Conservation (phyloP, 1,139 yeast genomes). For the Kazachstania sp. region DNA sequence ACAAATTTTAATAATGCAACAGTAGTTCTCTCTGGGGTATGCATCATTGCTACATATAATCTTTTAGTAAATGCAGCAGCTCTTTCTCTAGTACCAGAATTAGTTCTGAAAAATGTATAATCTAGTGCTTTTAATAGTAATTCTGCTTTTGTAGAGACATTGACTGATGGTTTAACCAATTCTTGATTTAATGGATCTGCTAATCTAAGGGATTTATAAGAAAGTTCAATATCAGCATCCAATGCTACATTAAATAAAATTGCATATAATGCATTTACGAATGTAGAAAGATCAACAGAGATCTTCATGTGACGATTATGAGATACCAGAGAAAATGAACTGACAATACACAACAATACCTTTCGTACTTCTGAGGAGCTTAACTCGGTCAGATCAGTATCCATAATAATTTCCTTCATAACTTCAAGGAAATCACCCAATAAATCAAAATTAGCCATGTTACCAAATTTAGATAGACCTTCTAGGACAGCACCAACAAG, state of each 20-base stretch:
- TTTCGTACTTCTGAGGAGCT: slow-evolving; percentile 48
- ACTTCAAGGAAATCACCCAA: slow-evolving; percentile 90
- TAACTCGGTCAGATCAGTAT: slow-evolving; percentile 39
- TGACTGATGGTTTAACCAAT: slow-evolving; percentile 57
- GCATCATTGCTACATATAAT: slow-evolving; percentile 54
- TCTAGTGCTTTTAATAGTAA: slow-evolving; percentile 70
- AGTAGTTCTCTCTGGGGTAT: slow-evolving; percentile 82
- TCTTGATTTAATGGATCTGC: slow-evolving; percentile 58
- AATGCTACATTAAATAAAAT: slow-evolving; percentile 58
- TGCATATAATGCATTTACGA: slow-evolving; percentile 64
- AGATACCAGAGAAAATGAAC: slow-evolving; percentile 79
- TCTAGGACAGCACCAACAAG: slow-evolving; percentile 83
- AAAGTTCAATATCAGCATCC: slow-evolving; percentile 79
- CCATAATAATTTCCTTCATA: slow-evolving; percentile 64
- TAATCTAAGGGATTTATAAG: slow-evolving; percentile 69
- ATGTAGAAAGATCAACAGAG: slow-evolving; percentile 57
- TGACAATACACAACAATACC: slow-evolving; percentile 70
- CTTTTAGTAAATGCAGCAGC: slow-evolving; percentile 81
- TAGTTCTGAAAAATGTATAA: slow-evolving; percentile 69
- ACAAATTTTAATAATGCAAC: slow-evolving; percentile 69
- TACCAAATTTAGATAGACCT: slow-evolving; percentile 85
- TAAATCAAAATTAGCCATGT: slow-evolving; percentile 83
- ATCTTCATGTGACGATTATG: slow-evolving; percentile 64
- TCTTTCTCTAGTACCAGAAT: slow-evolving; percentile 60
- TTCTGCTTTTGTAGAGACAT: slow-evolving; percentile 84